A percentile compares a stretch with the other conserved stretches of the same genome.
Conservation (phyloP, 805 yeast genomes). For the Candida rishiriensis region DNA sequence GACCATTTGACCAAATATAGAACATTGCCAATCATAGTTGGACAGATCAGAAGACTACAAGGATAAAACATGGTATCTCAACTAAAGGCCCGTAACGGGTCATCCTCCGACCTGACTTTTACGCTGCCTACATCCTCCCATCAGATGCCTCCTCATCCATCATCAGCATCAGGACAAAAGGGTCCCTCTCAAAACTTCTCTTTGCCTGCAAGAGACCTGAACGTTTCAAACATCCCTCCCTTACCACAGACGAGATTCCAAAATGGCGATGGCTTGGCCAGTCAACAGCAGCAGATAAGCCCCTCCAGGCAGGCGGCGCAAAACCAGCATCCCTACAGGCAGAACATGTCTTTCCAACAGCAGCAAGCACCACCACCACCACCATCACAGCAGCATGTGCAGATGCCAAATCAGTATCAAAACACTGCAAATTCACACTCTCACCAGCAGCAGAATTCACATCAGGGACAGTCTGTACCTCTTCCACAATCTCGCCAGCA, state of each 20-base stretch:
- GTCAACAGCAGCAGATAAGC: not conserved
- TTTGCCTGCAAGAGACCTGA: too few species aligned
- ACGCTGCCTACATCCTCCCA: constrained; percentile 4
- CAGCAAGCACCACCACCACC: constrained; percentile 6
- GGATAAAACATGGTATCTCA: too few species aligned
- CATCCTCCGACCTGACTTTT: constrained; percentile 3
- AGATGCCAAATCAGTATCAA: not conserved
- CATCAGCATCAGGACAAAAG: not conserved
- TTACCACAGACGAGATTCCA: constrained; percentile 18
- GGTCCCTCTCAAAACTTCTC: not conserved
- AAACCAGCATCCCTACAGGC: constrained; percentile 3
- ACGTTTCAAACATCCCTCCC: constrained; percentile 14
- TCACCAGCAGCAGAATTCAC: constrained; percentile 2
- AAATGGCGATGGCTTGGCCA: not conserved
- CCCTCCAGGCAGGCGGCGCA: not conserved
- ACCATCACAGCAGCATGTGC: not conserved
- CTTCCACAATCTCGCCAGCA: not conserved
- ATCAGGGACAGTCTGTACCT: constrained; percentile 1
- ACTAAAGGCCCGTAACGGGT: constrained; percentile 2
- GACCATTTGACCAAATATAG: too few species aligned
- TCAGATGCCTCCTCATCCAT: too few species aligned
- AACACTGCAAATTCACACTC: not conserved
- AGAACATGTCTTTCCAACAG: constrained; percentile 1
- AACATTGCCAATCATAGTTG: too few species aligned
- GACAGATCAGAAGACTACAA: too few species aligned